These are phyloP conservation scores for Cyclotella baltica DNA, from an alignment of 108 stramenopile species.

Conservation along the genomic window DNA sequence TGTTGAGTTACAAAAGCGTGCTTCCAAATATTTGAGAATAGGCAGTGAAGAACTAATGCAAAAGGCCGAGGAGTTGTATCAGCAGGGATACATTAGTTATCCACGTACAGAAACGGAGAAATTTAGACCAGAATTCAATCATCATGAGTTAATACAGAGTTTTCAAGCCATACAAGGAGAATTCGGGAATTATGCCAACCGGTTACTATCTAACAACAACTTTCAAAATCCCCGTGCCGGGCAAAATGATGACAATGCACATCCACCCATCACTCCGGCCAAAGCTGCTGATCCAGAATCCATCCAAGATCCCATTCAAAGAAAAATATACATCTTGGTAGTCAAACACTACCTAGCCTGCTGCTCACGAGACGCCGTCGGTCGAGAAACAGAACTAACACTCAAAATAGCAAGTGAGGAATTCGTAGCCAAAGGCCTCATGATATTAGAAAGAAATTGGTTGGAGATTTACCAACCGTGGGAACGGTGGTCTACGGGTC, in stretches of 20 bases:
- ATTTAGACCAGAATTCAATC: slow-evolving; percentile 92
- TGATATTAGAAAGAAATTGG: slow-evolving; percentile 91
- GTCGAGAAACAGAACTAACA: slow-evolving; percentile 84
- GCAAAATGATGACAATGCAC: slow-evolving; percentile 95
- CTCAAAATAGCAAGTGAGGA: slow-evolving; percentile 90
- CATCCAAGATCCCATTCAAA: slow-evolving; percentile 75
- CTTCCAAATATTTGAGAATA: slow-evolving; percentile 88
- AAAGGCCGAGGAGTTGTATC: slow-evolving; percentile 95
- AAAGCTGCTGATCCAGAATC: slow-evolving; percentile 88
- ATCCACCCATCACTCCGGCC: slow-evolving; percentile 98
- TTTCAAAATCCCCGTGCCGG: slow-evolving; percentile 88
- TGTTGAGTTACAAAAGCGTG: slow-evolving; percentile 97
- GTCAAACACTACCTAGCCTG: slow-evolving; percentile 98
- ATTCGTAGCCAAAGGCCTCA: slow-evolving; percentile 88
- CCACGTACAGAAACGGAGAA: slow-evolving; percentile 98
- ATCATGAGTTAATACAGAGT: slow-evolving; percentile 74
- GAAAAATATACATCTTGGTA: slow-evolving; percentile 90
- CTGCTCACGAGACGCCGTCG: slow-evolving; percentile 95
- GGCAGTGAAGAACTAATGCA: slow-evolving; percentile 92
- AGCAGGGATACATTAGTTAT: slow-evolving; percentile 93
- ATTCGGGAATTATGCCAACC: slow-evolving; percentile 70
- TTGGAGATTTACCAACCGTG: slow-evolving; percentile 90
- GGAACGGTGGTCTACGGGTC: slow-evolving; percentile 92
- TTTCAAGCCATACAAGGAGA: slow-evolving; percentile 66
- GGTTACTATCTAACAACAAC: slow-evolving; percentile 64